Evolutionary conservation across 2,329 filamentous ascomycete species (phyloP).

Genomic region (Beauveria asiatica): DNA sequence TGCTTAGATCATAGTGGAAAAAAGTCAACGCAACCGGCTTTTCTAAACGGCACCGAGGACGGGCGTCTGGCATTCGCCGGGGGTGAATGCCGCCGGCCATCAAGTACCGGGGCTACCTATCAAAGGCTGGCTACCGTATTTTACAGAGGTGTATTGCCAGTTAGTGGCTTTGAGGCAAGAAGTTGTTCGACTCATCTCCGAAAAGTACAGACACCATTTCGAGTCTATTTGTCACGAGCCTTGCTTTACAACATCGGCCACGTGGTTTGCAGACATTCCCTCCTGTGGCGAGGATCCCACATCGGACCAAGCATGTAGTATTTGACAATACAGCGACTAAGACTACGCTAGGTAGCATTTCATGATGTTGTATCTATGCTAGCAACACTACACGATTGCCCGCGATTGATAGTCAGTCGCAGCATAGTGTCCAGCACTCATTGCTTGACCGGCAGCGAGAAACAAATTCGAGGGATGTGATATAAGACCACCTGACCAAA

Average conservation of each 20-base stretch:
- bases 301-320: neutral
- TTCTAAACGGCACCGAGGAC: slow-evolving; percentile 13
- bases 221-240: neutral
- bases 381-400: no score
- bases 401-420: neutral
- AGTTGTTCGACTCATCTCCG: neutral
- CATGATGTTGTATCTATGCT: neutral
- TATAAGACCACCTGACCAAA: neutral
- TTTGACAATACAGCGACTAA: neutral
- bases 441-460: neutral
- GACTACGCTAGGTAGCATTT: neutral
- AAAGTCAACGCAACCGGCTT: slow-evolving; percentile 2
- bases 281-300: neutral
- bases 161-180: neutral
- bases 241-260: neutral
- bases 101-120: slow-evolving; percentile 22
- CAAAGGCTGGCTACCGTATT: slow-evolving; percentile 1
- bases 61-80: slow-evolving; percentile 15
- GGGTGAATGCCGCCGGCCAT: slow-evolving; percentile 31
- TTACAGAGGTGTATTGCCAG: neutral
- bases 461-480: no score
- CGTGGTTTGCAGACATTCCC: no score
- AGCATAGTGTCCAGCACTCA: no score
- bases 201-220: neutral
- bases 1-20: neutral